A percentile compares a stretch with the other conserved stretches of the same genome.
Evolutionary conservation across 305 asterid genomes (phyloP).

Genomic region (Euphrasia arctica): DNA sequence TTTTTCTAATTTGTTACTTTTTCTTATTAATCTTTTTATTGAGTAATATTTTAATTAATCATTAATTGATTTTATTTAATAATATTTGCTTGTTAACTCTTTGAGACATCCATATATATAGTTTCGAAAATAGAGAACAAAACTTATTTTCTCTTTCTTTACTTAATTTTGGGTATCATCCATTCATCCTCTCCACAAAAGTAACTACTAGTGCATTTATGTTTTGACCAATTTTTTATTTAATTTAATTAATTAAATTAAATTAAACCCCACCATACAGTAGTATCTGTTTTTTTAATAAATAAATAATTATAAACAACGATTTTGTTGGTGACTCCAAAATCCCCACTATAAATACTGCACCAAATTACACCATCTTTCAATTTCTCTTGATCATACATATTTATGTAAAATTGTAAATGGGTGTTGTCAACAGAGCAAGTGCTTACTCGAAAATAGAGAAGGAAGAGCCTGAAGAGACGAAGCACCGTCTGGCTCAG

Average conservation of each 20-base stretch:
- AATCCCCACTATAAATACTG: slow-evolving; percentile 40
- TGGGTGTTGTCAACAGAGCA: slow-evolving; percentile 30
- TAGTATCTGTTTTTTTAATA: not conserved
- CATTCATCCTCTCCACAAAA: not conserved
- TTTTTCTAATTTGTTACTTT: too few species aligned
- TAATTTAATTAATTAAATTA: slow-evolving; percentile 1
- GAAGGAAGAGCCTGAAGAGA: slow-evolving; percentile 57
- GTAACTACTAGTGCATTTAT: not conserved
- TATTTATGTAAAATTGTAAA: too few species aligned
- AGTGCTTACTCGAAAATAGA: slow-evolving; percentile 49
- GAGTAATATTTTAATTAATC: not conserved
- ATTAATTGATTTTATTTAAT: slow-evolving; percentile 20
- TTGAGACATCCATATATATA: too few species aligned
- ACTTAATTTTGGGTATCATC: too few species aligned
- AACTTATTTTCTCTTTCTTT: too few species aligned
- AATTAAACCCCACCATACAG: slow-evolving; percentile 25
- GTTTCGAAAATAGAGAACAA: too few species aligned
- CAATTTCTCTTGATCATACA: not conserved
- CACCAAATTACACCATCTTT: slow-evolving; percentile 19
- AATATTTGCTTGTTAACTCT: not conserved
- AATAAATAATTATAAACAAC: not conserved
- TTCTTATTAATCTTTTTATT: too few species aligned
- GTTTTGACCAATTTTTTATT: slow-evolving; percentile 20
- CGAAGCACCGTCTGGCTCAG: slow-evolving; percentile 51
- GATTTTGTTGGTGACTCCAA: slow-evolving; percentile 17